phyloP scores from a whole-genome alignment of 1,139 yeast genomes.

The Protomyces lactucae-debilis region DNA sequence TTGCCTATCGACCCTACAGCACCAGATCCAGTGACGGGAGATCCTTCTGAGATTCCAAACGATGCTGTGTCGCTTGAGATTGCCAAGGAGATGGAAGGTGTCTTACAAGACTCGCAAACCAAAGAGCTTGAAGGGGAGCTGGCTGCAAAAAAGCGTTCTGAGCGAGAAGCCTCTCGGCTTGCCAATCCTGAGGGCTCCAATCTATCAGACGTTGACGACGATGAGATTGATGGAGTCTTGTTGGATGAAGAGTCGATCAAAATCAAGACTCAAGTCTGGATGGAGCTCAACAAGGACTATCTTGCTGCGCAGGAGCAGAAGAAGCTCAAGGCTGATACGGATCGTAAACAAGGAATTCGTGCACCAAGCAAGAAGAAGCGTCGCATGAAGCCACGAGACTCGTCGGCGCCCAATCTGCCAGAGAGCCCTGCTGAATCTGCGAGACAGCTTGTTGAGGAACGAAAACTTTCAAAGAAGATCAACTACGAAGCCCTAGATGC shows the following conservation, averaged over 20 bases:
- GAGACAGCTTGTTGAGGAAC: constrained; percentile 60
- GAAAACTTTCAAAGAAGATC: constrained; percentile 76
- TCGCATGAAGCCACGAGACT: constrained; percentile 35
- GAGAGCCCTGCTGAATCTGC: constrained; percentile 72
- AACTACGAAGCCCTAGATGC: constrained; percentile 74
- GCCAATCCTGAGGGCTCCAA: constrained; percentile 54
- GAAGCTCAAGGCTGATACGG: constrained; percentile 79
- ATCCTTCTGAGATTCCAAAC: constrained; percentile 11
- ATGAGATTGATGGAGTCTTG: constrained; percentile 57
- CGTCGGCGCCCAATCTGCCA: constrained; percentile 44
- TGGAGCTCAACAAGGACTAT: constrained; percentile 79
- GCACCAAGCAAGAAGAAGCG: constrained; percentile 39
- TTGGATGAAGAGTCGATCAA: constrained; percentile 63
- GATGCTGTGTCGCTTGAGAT: constrained; percentile 19
- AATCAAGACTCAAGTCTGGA: constrained; percentile 78
- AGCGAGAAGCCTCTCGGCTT: constrained; percentile 42
- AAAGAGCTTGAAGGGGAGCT: constrained; percentile 6
- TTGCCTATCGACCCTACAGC: constrained; percentile 26
- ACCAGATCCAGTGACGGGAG: constrained; percentile 15
- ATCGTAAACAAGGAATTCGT: constrained; percentile 47
- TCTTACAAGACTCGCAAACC: constrained; percentile 45
- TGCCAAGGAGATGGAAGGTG: constrained; percentile 48
- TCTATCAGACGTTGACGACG: constrained; percentile 76
- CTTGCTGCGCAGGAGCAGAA: constrained; percentile 80
- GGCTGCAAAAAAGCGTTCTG: constrained; percentile 29